phyloP scores from a whole-genome alignment of 2,329 filamentous ascomycete species.

The Calonectria pseudoturangicola region DNA sequence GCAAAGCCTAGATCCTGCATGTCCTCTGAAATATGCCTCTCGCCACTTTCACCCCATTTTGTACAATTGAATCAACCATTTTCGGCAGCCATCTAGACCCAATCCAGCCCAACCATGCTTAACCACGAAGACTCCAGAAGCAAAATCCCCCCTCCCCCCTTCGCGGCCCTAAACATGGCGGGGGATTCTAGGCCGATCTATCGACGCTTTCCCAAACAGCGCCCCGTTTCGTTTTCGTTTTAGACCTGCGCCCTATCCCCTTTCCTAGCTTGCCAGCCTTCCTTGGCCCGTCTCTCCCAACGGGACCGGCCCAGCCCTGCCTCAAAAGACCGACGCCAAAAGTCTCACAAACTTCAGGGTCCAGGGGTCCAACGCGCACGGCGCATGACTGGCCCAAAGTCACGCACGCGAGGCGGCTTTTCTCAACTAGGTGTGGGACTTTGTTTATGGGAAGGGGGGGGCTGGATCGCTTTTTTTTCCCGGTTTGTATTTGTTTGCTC shows the following conservation, averaged over 20 bases:
- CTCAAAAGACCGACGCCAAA: conserved; percentile 33
- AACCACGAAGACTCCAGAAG: conserved; percentile 17
- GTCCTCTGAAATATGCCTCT: background rate
- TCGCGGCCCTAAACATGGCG: background rate
- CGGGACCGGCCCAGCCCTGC: conserved; percentile 48
- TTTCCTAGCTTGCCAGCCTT: conserved; percentile 17
- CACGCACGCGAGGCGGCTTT: conserved; percentile 20
- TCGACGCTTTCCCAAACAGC: background rate
- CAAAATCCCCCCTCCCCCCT: conserved; percentile 9
- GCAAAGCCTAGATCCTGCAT: background rate
- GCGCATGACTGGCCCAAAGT: conserved; percentile 41
- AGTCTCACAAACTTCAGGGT: conserved; percentile 42
- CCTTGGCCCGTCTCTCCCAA: conserved; percentile 40
- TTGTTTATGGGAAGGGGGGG: background rate
- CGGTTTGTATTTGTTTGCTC: conserved; percentile 5
- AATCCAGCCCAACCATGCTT: conserved; percentile 32
- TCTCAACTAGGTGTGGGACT: background rate
- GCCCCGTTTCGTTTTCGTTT: conserved; percentile 18
- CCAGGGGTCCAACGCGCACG: conserved; percentile 46
- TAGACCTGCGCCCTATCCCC: background rate
- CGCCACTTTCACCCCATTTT: conserved; percentile 6
- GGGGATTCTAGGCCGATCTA: conserved; percentile 17
- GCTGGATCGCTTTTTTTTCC: conserved; percentile 1
- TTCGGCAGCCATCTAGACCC: background rate
- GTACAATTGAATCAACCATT: background rate